phyloP scores from a whole-genome alignment of 1,139 yeast genomes.

The Debaryomyces singareniensis region DNA sequence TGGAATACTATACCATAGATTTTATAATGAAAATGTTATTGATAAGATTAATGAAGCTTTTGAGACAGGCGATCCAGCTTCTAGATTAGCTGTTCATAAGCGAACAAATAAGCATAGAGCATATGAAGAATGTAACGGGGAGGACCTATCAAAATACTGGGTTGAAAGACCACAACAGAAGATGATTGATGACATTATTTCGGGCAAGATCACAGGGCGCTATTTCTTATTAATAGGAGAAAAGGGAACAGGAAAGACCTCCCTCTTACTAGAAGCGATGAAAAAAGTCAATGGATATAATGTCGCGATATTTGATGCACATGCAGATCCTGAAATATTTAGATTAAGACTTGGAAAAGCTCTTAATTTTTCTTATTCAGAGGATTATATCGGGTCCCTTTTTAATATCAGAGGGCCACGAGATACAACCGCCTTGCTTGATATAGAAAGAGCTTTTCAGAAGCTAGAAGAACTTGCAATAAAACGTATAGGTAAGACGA shows the following conservation, averaged over 20 bases:
- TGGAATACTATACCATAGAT: conserved; percentile 62
- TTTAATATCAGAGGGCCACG: conserved; percentile 83
- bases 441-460: conserved; percentile 76
- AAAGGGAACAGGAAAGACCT: conserved; percentile 82
- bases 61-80: conserved; percentile 61
- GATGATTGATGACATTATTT: conserved; percentile 56
- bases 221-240: conserved; percentile 75
- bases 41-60: conserved; percentile 64
- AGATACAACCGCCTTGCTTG: conserved; percentile 76
- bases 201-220: conserved; percentile 59
- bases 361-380: conserved; percentile 64
- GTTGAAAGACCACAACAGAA: conserved; percentile 67
- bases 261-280: conserved; percentile 66
- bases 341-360: conserved; percentile 74
- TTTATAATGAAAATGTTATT: conserved; percentile 55
- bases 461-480: conserved; percentile 72
- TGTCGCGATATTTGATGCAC: conserved; percentile 75
- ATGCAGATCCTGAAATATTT: conserved; percentile 80
- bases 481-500: conserved; percentile 26
- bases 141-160: conserved; percentile 38
- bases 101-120: conserved; percentile 27
- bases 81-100: conserved; percentile 49
- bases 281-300: conserved; percentile 56
- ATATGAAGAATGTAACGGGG: conserved; percentile 18
- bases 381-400: conserved; percentile 76